A percentile compares a stretch with the other conserved stretches of the same genome.
phyloP scores from a whole-genome alignment of 176 grass and related monocot species.

The Chrysopogon serrulatus region DNA sequence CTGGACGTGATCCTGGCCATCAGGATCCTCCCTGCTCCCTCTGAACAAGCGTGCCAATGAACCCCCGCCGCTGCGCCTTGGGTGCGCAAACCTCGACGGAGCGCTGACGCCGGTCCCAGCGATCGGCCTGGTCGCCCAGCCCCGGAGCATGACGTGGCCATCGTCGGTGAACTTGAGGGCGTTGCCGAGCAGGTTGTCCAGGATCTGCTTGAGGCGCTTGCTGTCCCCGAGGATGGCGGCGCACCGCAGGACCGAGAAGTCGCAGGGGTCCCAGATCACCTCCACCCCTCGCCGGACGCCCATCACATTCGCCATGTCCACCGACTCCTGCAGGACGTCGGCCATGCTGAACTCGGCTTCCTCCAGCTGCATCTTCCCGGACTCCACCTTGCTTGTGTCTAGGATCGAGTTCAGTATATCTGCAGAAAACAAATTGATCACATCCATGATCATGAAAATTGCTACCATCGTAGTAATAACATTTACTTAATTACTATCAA shows the following conservation, averaged over 20 bases:
- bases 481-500: neutral
- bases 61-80: neutral
- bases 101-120: neutral
- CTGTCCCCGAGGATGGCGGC: conserved; percentile 38
- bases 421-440: conserved; percentile 20
- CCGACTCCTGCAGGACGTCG: conserved; percentile 69
- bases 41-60: conserved; percentile 7
- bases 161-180: conserved; percentile 70
- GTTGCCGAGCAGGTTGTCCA: conserved; percentile 80
- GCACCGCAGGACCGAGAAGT: conserved; percentile 53
- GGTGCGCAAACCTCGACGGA: conserved; percentile 25
- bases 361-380: conserved; percentile 73
- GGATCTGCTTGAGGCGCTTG: conserved; percentile 61
- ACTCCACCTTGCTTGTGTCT: conserved; percentile 76
- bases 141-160: conserved; percentile 52
- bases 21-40: neutral
- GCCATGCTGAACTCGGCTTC: conserved; percentile 59
- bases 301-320: conserved; percentile 50
- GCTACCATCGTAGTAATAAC: neutral
- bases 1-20: neutral
- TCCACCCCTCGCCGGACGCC: conserved; percentile 53
- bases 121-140: conserved; percentile 55
- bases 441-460: neutral
- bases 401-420: conserved; percentile 76
- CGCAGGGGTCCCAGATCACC: conserved; percentile 83